Evolutionary conservation across 768 basidiomycete genomes (phyloP).

Genomic region (Candolleomyces eurysporus): DNA sequence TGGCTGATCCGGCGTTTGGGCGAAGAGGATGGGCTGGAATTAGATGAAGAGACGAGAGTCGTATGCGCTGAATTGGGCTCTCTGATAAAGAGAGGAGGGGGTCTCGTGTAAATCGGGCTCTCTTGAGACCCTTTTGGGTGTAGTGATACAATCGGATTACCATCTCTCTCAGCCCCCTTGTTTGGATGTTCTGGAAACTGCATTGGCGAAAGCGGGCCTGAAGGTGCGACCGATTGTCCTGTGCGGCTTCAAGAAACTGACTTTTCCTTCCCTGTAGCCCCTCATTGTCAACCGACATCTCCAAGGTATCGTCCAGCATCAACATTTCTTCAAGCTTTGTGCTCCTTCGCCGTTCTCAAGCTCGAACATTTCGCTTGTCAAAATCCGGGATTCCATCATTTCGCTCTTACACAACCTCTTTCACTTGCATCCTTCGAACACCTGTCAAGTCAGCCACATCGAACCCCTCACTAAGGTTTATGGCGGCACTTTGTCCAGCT

Average conservation of each 20-base stretch:
- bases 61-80: neutral
- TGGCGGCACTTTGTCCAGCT: constrained; percentile 59
- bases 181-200: constrained; percentile 41
- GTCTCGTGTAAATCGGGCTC: constrained; percentile 40
- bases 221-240: constrained; percentile 50
- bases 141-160: constrained; percentile 48
- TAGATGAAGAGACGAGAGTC: neutral
- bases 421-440: constrained; percentile 72
- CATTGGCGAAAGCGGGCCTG: constrained; percentile 43
- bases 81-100: constrained; percentile 26
- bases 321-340: constrained; percentile 50
- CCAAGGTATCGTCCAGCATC: constrained; percentile 73
- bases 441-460: constrained; percentile 82
- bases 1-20: constrained; percentile 3
- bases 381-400: constrained; percentile 43
- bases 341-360: constrained; percentile 21
- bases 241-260: neutral
- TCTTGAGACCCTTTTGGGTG: constrained; percentile 69
- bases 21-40: neutral
- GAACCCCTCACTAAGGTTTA: constrained; percentile 77
- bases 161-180: constrained; percentile 44
- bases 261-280: constrained; percentile 43
- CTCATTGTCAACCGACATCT: constrained; percentile 70
- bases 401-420: constrained; percentile 67
- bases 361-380: constrained; percentile 17